phyloP scores from a whole-genome alignment of 2,329 filamentous ascomycete species.

The Ophiocordyceps sinensis region DNA sequence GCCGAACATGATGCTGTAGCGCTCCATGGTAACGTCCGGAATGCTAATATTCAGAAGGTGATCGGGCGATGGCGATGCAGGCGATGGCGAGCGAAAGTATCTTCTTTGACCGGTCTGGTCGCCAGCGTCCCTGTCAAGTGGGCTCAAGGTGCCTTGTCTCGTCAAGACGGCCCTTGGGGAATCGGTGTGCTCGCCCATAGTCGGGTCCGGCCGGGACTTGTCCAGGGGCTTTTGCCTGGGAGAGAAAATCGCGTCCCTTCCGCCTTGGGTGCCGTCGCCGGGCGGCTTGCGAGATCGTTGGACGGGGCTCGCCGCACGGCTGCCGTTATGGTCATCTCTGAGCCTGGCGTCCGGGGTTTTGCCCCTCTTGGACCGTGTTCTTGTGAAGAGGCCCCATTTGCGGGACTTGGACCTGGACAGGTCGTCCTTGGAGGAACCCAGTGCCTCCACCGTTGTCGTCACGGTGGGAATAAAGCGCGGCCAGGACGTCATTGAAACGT shows the following conservation, averaged over 20 bases:
- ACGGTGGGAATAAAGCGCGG: conserved; percentile 11
- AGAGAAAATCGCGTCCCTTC: neutral
- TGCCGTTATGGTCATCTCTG: neutral
- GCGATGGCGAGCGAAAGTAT: neutral
- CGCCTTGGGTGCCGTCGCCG: neutral
- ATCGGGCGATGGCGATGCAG: conserved; percentile 3
- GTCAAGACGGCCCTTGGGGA: neutral
- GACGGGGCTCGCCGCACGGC: neutral
- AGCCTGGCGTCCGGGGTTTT: conserved; percentile 1
- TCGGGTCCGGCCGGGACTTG: conserved; percentile 1
- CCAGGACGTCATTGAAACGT: conserved; percentile 12
- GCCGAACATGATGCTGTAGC: conserved; percentile 91
- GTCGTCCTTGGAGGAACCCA: conserved; percentile 7
- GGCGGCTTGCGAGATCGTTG: neutral
- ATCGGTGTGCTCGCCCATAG: neutral
- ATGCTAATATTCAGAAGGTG: conserved; percentile 60
- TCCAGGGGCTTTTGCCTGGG: neutral
- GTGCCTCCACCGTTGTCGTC: conserved; percentile 8
- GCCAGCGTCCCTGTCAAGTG: neutral
- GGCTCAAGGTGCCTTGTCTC: neutral
- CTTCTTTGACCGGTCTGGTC: neutral
- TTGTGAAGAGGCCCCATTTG: conserved; percentile 45
- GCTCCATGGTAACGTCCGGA: conserved; percentile 64
- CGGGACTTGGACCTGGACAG: conserved; percentile 31
- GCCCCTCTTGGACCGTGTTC: conserved; percentile 20